Evolutionary conservation across 306 rosid species (phyloP).

Genomic region (Alnus rubra): DNA sequence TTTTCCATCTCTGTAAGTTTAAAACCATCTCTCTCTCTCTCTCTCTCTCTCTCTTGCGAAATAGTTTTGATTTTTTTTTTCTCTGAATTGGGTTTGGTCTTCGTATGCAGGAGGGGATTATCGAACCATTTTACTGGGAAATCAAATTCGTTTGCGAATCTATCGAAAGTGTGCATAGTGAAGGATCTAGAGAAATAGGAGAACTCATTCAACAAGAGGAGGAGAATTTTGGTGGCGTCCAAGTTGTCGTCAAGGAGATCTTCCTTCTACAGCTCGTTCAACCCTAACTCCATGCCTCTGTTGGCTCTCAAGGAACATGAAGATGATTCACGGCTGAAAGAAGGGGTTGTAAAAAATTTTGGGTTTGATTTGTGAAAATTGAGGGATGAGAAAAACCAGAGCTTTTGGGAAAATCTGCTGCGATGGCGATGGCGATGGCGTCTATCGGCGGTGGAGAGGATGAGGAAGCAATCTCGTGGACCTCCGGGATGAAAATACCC

Average conservation of each 20-base stretch:
- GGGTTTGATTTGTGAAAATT: too few species aligned
- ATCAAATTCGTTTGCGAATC: constrained; percentile 78
- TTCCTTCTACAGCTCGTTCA: constrained; percentile 59
- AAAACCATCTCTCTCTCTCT: neutral
- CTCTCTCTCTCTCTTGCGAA: neutral
- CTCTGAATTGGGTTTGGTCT: constrained; percentile 1
- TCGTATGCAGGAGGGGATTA: constrained; percentile 72
- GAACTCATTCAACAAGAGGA: constrained; percentile 79
- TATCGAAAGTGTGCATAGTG: constrained; percentile 49
- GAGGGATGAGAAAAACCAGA: too few species aligned
- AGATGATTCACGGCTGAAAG: neutral
- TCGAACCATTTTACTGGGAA: constrained; percentile 81
- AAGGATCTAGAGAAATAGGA: constrained; percentile 71
- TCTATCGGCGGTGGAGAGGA: too few species aligned
- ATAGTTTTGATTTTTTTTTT: neutral
- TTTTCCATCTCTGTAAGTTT: too few species aligned
- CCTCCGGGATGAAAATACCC: too few species aligned
- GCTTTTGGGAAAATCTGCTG: too few species aligned
- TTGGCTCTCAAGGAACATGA: constrained; percentile 61
- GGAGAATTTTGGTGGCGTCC: constrained; percentile 69
- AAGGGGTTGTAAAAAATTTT: too few species aligned
- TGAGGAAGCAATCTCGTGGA: too few species aligned
- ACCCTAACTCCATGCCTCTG: constrained; percentile 92
- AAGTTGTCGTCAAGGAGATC: constrained; percentile 63
- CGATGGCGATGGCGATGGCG: too few species aligned